A percentile compares a stretch with the other conserved stretches of the same genome.
These are phyloP conservation scores for Podospora appendiculata DNA, from an alignment of 495 filamentous ascomycete species.

Conservation along the genomic window DNA sequence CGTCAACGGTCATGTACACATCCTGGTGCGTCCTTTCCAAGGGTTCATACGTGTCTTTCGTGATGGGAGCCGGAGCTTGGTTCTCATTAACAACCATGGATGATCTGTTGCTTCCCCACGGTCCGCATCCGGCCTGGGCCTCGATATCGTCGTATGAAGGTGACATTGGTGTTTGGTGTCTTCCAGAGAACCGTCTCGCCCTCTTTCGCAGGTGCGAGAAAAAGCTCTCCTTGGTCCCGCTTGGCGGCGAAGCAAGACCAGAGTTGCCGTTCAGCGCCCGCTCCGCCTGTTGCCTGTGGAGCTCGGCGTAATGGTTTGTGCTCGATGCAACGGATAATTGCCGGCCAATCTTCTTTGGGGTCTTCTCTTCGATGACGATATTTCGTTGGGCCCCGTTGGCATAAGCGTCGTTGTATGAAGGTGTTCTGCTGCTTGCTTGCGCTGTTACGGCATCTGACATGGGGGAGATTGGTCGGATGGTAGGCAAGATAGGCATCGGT, in stretches of 20 bases:
- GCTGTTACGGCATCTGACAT: conserved; percentile 87
- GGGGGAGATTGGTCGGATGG: conserved; percentile 90
- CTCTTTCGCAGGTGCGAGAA: conserved; percentile 96
- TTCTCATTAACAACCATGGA: conserved; percentile 68
- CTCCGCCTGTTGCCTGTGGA: conserved; percentile 86
- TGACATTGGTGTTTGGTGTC: conserved; percentile 69
- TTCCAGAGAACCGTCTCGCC: conserved; percentile 84
- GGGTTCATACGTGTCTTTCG: conserved; percentile 54
- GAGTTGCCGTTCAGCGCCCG: conserved; percentile 78
- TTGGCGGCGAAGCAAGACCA: conserved; percentile 54
- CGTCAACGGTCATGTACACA: conserved; percentile 56
- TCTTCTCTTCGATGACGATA: conserved; percentile 52
- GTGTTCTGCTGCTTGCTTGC: conserved; percentile 54
- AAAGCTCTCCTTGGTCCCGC: conserved; percentile 83
- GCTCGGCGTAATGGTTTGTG: conserved; percentile 78
- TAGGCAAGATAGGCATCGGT: conserved; percentile 95
- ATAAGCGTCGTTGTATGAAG: conserved; percentile 41
- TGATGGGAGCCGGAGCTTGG: conserved; percentile 39
- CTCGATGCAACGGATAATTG: conserved; percentile 95
- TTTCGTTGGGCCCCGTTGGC: conserved; percentile 18
- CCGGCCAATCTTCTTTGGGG: conserved; percentile 86
- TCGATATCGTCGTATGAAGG: conserved; percentile 78
- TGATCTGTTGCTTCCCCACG: conserved; percentile 76
- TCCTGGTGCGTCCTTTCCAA: conserved; percentile 75
- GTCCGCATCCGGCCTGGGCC: conserved; percentile 82